Percentiles rank a stretch among this genome's conserved stretches.
These are phyloP conservation scores for Haberlea rhodopensis DNA, from an alignment of 257 asterid species.

Conservation along the genomic window DNA sequence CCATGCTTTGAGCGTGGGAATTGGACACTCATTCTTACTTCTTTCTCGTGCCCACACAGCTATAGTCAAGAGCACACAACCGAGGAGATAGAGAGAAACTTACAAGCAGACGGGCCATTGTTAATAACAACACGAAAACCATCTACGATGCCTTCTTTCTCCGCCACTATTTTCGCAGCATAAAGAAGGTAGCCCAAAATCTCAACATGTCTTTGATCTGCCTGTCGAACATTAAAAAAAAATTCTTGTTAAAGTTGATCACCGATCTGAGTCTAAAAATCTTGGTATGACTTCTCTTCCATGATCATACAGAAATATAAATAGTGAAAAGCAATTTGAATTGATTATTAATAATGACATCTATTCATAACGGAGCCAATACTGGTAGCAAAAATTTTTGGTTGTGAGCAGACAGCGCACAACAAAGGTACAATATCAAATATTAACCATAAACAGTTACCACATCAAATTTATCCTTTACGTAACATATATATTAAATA, in stretches of 20 bases:
- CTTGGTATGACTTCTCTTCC: not conserved
- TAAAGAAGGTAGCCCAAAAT: constrained; percentile 85
- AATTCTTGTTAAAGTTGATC: constrained; percentile 14
- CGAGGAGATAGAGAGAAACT: constrained; percentile 27
- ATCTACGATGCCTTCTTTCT: constrained; percentile 80
- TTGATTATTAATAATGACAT: not conserved
- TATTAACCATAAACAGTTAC: not conserved
- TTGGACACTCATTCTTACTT: no score
- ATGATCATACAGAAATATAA: not conserved
- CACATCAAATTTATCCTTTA: not conserved
- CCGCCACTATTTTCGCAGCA: constrained; percentile 89
- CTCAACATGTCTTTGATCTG: constrained; percentile 72
- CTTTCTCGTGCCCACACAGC: not conserved
- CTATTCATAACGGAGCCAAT: not conserved
- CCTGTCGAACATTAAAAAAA: constrained; percentile 48
- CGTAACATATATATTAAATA: no score
- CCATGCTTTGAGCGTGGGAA: no score
- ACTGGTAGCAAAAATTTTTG: not conserved
- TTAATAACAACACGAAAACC: constrained; percentile 93
- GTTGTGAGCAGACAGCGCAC: not conserved
- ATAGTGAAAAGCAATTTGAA: not conserved
- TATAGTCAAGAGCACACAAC: not conserved
- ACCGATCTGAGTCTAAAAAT: constrained; percentile 11
- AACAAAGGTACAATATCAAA: not conserved
- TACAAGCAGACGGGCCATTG: constrained; percentile 81